Conservation (phyloP, 2,329 filamentous ascomycete genomes). For the Sclerotinia glacialis region DNA sequence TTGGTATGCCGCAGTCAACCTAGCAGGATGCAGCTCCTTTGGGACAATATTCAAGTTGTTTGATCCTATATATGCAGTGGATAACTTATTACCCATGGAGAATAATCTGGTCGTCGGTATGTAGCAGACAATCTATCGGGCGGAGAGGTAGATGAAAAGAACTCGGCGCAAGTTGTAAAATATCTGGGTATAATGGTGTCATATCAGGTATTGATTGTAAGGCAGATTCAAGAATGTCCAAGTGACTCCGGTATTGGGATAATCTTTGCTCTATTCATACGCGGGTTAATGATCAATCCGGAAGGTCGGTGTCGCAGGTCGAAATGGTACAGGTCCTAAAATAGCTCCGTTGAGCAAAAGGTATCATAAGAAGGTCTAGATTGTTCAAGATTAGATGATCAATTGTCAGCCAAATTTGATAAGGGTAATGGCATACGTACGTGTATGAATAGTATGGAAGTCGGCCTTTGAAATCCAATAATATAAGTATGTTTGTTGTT, state of each 20-base stretch:
- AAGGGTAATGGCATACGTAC: not conserved
- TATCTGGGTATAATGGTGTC: not conserved
- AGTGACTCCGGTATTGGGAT: too few relatives aligned
- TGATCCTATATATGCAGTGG: not conserved
- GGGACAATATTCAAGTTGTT: not conserved
- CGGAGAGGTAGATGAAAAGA: not conserved
- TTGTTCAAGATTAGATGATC: not conserved
- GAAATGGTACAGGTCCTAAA: not conserved
- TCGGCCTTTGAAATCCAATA: not conserved
- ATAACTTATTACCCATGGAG: not conserved
- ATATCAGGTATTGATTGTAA: not conserved
- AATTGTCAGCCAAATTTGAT: slow-evolving; percentile 7
- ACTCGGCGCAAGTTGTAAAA: not conserved
- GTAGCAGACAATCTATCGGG: not conserved
- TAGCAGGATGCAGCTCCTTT: not conserved
- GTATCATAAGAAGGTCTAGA: slow-evolving; percentile 4
- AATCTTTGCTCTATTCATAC: not conserved
- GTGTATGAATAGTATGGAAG: too few relatives aligned
- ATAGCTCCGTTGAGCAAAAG: not conserved
- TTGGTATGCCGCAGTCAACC: too few relatives aligned
- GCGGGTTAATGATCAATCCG: not conserved
- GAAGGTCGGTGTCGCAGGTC: not conserved
- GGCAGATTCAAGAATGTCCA: not conserved
- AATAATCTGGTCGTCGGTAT: not conserved
- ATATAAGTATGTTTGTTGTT: not conserved